A percentile compares a stretch with the other conserved stretches of the same genome.
Conservation (phyloP, 108 stramenopile genomes). For the Skeletonema marinoi region DNA sequence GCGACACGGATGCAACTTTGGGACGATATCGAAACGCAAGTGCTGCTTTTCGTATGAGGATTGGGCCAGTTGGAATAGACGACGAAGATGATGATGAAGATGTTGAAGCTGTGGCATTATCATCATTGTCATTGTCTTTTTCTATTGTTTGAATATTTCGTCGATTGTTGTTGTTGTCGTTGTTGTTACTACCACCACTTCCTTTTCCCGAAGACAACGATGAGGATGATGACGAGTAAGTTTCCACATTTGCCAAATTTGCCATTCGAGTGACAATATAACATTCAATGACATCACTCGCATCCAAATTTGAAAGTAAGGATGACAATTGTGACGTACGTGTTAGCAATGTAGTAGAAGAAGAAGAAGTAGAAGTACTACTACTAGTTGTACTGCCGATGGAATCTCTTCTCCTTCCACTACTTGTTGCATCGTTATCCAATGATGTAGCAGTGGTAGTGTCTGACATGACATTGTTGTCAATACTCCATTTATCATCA, state of each 20-base stretch:
- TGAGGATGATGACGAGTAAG: conserved; percentile 7
- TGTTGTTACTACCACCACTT: background rate
- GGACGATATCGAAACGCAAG: conserved; percentile 76
- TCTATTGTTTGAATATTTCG: background rate
- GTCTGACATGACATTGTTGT: background rate
- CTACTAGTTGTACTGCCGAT: background rate
- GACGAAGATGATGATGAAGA: conserved; percentile 11
- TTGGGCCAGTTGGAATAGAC: conserved; percentile 33
- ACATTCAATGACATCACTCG: conserved; percentile 81
- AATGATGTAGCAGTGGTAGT: background rate
- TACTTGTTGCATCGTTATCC: background rate
- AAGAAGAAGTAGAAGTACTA: background rate
- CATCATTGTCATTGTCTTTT: background rate
- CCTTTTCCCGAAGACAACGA: too few relatives aligned
- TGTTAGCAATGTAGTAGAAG: conserved; percentile 5
- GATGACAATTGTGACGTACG: conserved; percentile 50
- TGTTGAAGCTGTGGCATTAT: background rate
- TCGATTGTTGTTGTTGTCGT: background rate
- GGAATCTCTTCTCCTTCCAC: background rate
- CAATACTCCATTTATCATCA: background rate
- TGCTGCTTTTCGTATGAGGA: conserved; percentile 65
- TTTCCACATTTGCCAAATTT: conserved; percentile 42
- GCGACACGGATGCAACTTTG: conserved; percentile 40
- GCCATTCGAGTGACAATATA: conserved; percentile 73
- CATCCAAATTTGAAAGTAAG: conserved; percentile 73